Conservation (phyloP, 306 rosid species). For the Alnus rubra region DNA sequence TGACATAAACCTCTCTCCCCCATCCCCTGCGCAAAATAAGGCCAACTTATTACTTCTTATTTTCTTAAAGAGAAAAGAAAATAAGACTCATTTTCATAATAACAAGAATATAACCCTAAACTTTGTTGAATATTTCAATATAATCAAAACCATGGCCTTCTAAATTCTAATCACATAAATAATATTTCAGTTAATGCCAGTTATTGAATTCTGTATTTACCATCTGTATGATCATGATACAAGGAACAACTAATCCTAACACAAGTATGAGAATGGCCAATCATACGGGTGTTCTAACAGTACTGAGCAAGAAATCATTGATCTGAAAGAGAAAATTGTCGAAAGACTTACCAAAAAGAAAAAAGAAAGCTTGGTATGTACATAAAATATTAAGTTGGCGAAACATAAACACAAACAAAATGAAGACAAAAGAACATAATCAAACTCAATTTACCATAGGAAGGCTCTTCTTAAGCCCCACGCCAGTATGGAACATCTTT, state of each 20-base stretch:
- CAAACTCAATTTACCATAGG: constrained; percentile 55
- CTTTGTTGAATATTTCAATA: neutral
- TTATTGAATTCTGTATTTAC: neutral
- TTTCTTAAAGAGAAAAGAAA: neutral
- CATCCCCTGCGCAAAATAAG: too few relatives aligned
- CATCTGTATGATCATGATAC: neutral
- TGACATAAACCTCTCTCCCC: neutral
- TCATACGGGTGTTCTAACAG: neutral
- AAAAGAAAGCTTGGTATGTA: constrained; percentile 1
- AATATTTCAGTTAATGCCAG: neutral
- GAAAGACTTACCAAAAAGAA: neutral
- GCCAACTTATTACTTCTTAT: neutral
- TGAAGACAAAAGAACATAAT: neutral
- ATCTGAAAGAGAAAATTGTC: neutral
- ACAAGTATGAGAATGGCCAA: neutral
- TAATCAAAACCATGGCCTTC: neutral
- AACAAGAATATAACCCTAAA: neutral
- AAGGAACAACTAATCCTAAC: neutral
- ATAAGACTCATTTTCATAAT: neutral
- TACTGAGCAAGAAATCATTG: neutral
- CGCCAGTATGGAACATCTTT: constrained; percentile 94
- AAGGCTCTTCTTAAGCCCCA: constrained; percentile 82
- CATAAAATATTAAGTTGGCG: neutral
- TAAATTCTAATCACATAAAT: neutral
- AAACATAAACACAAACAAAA: neutral